A percentile compares a stretch with the other conserved stretches of the same genome.
Conservation (phyloP, 1,284 basidiomycete species). For the Abortiporus biennis region DNA sequence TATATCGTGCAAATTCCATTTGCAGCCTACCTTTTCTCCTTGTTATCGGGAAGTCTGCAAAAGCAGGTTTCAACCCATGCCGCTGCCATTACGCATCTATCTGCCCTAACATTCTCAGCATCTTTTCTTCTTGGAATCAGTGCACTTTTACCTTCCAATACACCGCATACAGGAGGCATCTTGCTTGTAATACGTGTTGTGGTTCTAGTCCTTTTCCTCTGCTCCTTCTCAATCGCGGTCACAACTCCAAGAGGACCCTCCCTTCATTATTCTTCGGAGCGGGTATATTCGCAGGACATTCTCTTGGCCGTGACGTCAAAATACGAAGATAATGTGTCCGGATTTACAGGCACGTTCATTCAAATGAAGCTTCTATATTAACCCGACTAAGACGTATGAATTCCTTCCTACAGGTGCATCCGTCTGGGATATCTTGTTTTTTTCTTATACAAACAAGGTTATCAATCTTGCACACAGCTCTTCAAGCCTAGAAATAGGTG, state of each 20-base stretch:
- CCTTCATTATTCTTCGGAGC: slow-evolving; percentile 63
- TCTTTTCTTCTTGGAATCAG: slow-evolving; percentile 40
- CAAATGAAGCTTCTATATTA: too few species aligned
- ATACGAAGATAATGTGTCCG: slow-evolving; percentile 62
- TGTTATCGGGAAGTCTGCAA: slow-evolving; percentile 49
- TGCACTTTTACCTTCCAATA: slow-evolving; percentile 46
- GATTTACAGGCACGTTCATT: slow-evolving; percentile 43
- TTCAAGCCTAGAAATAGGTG: slow-evolving; percentile 75
- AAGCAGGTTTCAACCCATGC: slow-evolving; percentile 53
- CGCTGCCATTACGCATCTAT: slow-evolving; percentile 62
- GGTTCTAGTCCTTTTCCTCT: slow-evolving; percentile 41
- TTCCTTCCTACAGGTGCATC: slow-evolving; percentile 21
- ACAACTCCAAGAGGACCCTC: slow-evolving; percentile 68
- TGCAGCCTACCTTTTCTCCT: slow-evolving; percentile 52
- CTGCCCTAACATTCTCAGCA: slow-evolving; percentile 50
- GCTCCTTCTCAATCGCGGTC: slow-evolving; percentile 41
- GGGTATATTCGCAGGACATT: slow-evolving; percentile 71
- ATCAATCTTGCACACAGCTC: slow-evolving; percentile 74
- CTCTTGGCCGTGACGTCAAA: slow-evolving; percentile 48
- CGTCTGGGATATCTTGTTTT: slow-evolving; percentile 59
- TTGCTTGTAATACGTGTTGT: slow-evolving; percentile 14
- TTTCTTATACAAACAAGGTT: slow-evolving; percentile 81
- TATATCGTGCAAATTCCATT: slow-evolving; percentile 48
- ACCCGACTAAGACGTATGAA: too few species aligned
- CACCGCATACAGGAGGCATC: slow-evolving; percentile 8